Percentiles rank a stretch among this genome's conserved stretches.
Evolutionary conservation across 305 asterid genomes (phyloP).

Genomic region (Striga hermonthica): DNA sequence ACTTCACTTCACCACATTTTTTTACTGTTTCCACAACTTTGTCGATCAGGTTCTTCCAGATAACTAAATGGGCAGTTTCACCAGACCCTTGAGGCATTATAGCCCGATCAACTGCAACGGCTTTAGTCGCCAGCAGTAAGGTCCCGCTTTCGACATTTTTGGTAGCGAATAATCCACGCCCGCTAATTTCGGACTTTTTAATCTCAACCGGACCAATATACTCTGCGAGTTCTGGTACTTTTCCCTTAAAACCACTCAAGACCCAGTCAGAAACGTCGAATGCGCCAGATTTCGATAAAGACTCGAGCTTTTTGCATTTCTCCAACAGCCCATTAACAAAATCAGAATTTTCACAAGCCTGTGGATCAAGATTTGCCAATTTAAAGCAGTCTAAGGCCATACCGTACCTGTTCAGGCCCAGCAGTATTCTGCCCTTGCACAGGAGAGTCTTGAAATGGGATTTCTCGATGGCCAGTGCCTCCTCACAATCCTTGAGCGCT

Average conservation of each 20-base stretch:
- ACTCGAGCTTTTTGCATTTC: conserved; percentile 62
- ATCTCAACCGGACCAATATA: conserved; percentile 66
- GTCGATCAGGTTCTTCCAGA: conserved; percentile 80
- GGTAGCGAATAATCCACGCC: conserved; percentile 69
- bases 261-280: conserved; percentile 83
- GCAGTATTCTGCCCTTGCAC: conserved; percentile 62
- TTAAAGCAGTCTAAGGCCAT: conserved; percentile 56
- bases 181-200: conserved; percentile 61
- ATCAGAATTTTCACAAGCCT: conserved; percentile 46
- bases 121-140: conserved; percentile 58
- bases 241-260: conserved; percentile 49
- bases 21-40: conserved; percentile 45
- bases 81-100: conserved; percentile 56
- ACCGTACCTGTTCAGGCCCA: conserved; percentile 47
- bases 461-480: conserved; percentile 49
- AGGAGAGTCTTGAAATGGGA: conserved; percentile 72
- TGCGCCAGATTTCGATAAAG: conserved; percentile 57
- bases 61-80: conserved; percentile 54
- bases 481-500: conserved; percentile 62
- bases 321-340: conserved; percentile 43
- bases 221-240: conserved; percentile 61
- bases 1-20: conserved; percentile 36
- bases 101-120: conserved; percentile 70
- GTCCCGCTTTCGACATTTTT: conserved; percentile 62
- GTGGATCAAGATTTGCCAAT: conserved; percentile 49